Evolutionary conservation across 2,329 filamentous ascomycete species (phyloP), one percentile per base, ranked within the genome.

Genomic region (Fusarium compactum): DNA sequence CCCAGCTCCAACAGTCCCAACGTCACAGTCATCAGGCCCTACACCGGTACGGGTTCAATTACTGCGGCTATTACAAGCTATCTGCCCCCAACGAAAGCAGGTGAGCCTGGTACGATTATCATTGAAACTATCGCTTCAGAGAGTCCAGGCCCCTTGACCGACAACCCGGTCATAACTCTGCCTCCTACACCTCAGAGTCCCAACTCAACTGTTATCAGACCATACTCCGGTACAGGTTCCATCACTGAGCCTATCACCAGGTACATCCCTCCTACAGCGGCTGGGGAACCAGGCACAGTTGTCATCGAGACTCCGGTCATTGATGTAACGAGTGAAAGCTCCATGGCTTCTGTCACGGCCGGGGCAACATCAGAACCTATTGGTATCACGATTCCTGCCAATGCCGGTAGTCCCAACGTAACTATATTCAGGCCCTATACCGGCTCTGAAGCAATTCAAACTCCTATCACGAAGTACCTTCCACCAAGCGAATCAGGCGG

Each of bases 191-290:
- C 55, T 8, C 46, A 52, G 25, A 61, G 61, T n/a, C 57, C 56
- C 4, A 65, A 65, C 5, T 40, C 57, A 6, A 65, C 61, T 9
- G 25, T 65, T 10, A 58, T 65, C 16, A 44, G 41, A 16, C 62
- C 50, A 20, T 65, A 65, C 40, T 30, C 58, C 20, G 58, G 62
- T 14, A 51, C 62, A 7, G 62, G 41, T 6, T 38, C 44, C 6
- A 57, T 65, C 16, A 65, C 58, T 8, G 58, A 48, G 11, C 62
- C 62, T 6, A 18, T 65, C 2, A 65, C 58, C 8, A 52, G 47
- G 22, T 65, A 62, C 18, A 15, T 57, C 3, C 52, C 58, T 3
- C 58, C 62, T 2, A 44, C 56, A 2, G 57, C 45, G 8, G 25
- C 58, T 10, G 62, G 58, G 3, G 48, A 59, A 8, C 61, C 61